phyloP scores from a whole-genome alignment of 345 rosid genomes.

The Acer negundo region DNA sequence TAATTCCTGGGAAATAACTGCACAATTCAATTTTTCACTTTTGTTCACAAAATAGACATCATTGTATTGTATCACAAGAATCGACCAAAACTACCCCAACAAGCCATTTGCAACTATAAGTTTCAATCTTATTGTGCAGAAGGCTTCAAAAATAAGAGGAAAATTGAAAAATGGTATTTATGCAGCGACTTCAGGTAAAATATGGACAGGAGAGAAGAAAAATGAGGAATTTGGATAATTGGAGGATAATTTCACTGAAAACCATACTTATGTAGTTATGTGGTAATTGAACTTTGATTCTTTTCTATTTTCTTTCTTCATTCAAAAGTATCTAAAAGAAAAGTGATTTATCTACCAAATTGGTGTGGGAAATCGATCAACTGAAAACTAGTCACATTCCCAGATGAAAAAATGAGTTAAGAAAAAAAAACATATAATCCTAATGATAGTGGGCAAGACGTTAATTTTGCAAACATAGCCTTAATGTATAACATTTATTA shows the following conservation, averaged over 20 bases:
- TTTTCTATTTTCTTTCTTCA: background rate
- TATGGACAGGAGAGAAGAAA: background rate
- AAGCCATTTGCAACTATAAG: background rate
- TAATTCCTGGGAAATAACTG: background rate
- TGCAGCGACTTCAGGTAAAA: background rate
- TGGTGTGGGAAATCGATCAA: background rate
- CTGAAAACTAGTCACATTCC: background rate
- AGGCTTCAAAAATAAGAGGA: background rate
- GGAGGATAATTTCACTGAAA: background rate
- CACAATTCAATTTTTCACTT: background rate
- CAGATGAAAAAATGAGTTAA: background rate
- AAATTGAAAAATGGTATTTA: background rate
- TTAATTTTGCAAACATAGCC: background rate
- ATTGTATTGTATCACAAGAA: background rate
- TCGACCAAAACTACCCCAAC: background rate
- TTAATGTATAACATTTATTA: background rate
- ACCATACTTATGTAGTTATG: background rate
- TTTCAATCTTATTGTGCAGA: background rate
- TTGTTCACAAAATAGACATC: background rate
- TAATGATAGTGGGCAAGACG: background rate
- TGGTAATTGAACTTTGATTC: background rate
- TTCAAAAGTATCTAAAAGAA: background rate
- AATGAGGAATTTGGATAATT: background rate
- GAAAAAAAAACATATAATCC: background rate
- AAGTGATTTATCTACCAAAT: background rate